Percentiles rank a stretch among this genome's conserved stretches.
These are phyloP conservation scores for Prosopis cineraria DNA, from an alignment of 306 rosid species.

Conservation along the genomic window DNA sequence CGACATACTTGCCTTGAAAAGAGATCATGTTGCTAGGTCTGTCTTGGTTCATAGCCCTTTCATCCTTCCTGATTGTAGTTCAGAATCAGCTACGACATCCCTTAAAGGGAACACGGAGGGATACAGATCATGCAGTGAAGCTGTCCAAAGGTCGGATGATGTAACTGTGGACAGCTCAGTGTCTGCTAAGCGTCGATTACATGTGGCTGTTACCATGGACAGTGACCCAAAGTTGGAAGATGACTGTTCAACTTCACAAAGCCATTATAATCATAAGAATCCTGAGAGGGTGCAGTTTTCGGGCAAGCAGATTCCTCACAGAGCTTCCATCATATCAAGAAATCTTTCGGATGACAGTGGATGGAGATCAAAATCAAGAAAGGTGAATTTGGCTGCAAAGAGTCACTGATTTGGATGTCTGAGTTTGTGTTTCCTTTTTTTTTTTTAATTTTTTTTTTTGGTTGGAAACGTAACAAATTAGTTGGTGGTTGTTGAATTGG, in stretches of 20 bases:
- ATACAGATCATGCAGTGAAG: slow-evolving; percentile 81
- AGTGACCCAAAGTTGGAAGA: slow-evolving; percentile 80
- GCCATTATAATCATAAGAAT: slow-evolving; percentile 50
- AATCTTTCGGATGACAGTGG: slow-evolving; percentile 70
- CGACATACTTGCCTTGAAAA: slow-evolving; percentile 76
- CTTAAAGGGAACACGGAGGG: slow-evolving; percentile 83
- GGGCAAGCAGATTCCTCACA: slow-evolving; percentile 92
- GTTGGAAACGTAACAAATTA: not conserved
- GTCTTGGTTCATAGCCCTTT: slow-evolving; percentile 64
- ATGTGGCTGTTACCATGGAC: slow-evolving; percentile 63
- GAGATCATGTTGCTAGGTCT: slow-evolving; percentile 83
- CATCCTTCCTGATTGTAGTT: slow-evolving; percentile 78
- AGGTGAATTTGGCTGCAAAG: slow-evolving; percentile 49
- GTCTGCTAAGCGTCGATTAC: slow-evolving; percentile 60
- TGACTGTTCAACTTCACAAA: slow-evolving; percentile 81
- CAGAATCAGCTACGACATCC: slow-evolving; percentile 98
- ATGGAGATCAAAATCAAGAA: slow-evolving; percentile 75
- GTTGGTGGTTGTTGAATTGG: slow-evolving; percentile 16
- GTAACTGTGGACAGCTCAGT: slow-evolving; percentile 85
- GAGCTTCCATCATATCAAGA: slow-evolving; percentile 48
- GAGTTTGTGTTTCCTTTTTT: not conserved
- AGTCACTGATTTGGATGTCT: not conserved
- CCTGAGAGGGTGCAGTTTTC: slow-evolving; percentile 64
- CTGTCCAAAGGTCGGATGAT: slow-evolving; percentile 92
- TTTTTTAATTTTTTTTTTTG: not conserved